A percentile compares a stretch with the other conserved stretches of the same genome.
These are phyloP conservation scores for Saturnispora saitoi DNA, from an alignment of 805 yeast genomes.

Conservation along the genomic window DNA sequence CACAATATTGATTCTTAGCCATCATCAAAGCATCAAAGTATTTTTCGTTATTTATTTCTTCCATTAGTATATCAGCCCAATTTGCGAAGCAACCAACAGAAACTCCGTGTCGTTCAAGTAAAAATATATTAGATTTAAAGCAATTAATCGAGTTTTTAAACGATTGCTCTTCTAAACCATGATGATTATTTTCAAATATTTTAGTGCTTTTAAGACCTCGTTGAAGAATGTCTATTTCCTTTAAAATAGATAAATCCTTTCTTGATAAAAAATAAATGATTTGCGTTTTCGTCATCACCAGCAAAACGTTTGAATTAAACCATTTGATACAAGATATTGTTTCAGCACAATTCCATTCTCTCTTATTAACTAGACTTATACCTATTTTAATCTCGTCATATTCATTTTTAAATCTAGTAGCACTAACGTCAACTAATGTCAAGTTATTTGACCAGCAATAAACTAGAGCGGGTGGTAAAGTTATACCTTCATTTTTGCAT, in stretches of 20 bases:
- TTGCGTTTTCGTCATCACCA: constrained; percentile 38
- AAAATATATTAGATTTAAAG: constrained; percentile 39
- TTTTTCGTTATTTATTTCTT: constrained; percentile 37
- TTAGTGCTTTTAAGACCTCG: constrained; percentile 29
- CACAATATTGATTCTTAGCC: constrained; percentile 45
- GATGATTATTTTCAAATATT: constrained; percentile 10
- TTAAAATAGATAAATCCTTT: constrained; percentile 30
- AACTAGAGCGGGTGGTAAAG: constrained; percentile 40
- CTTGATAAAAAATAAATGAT: constrained; percentile 36
- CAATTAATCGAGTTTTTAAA: constrained; percentile 29
- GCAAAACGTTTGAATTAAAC: constrained; percentile 36
- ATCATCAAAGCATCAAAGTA: constrained; percentile 49
- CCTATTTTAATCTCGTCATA: constrained; percentile 19
- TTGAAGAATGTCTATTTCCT: constrained; percentile 31
- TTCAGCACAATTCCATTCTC: constrained; percentile 39
- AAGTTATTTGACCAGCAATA: constrained; percentile 61
- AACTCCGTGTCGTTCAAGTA: constrained; percentile 45
- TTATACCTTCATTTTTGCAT: constrained; percentile 19
- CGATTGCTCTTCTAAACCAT: constrained; percentile 12
- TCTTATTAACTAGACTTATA: constrained; percentile 32
- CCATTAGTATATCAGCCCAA: constrained; percentile 61
- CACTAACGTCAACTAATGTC: constrained; percentile 34
- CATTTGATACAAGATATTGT: constrained; percentile 49
- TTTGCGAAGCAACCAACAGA: constrained; percentile 50
- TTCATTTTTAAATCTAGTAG: constrained; percentile 24